Evolutionary conservation across 140 eudicot species (phyloP).

Genomic region (Stevia rebaudiana): DNA sequence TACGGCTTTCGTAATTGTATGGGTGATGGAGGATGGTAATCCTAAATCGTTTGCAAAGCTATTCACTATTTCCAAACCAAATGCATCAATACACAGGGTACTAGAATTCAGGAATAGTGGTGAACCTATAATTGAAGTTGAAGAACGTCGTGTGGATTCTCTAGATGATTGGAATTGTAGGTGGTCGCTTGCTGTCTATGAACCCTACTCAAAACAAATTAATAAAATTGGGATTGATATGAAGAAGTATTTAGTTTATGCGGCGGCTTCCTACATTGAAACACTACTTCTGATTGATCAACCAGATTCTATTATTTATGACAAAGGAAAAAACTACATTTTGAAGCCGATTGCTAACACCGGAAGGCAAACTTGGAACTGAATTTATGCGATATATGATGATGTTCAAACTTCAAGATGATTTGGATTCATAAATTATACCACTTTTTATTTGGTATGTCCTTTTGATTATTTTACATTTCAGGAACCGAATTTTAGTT

Average conservation of each 20-base stretch:
- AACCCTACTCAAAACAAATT: not conserved
- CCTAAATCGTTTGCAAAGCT: not conserved
- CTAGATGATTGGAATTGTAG: too few relatives aligned
- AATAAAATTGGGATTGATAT: not conserved
- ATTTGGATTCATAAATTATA: too few relatives aligned
- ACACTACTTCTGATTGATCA: not conserved
- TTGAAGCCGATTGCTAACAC: too few relatives aligned
- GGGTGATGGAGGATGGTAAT: slow-evolving; percentile 7
- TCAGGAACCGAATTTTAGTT: too few relatives aligned
- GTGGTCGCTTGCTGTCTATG: not conserved
- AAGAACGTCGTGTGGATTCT: not conserved
- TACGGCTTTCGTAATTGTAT: not conserved
- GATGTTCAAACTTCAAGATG: too few relatives aligned
- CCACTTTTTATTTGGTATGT: too few relatives aligned
- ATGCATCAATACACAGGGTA: not conserved
- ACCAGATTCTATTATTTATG: not conserved
- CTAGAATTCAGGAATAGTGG: not conserved
- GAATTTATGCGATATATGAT: too few relatives aligned
- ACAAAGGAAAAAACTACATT: not conserved
- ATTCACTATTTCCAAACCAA: not conserved
- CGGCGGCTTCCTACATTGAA: slow-evolving; percentile 1
- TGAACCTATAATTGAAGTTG: not conserved
- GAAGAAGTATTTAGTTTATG: not conserved
- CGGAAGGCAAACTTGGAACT: too few relatives aligned
- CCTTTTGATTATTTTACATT: too few relatives aligned